Evolutionary conservation across 139 green algal genomes (phyloP), one percentile per base, ranked within the genome.

Genomic region (Axilococcus clingmanii): DNA sequence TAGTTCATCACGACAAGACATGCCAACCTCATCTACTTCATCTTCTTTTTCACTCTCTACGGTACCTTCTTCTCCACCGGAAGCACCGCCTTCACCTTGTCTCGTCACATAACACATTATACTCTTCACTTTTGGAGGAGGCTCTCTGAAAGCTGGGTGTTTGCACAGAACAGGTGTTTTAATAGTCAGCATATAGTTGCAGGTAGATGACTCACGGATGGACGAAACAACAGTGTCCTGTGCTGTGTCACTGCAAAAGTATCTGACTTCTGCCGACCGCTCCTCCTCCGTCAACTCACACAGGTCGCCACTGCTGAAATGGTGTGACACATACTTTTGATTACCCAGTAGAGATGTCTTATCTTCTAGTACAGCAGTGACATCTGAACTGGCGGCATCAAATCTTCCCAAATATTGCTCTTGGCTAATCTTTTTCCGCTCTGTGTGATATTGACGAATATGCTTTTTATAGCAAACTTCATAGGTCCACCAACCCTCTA

Each of bases 401-500:
- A 65, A 86, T 4, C 35, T 40, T 16, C 81, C 79, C 57, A 86
- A 34, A 16, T 68, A 67, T 45, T 83, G 76, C 41, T 83, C 72
- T 1, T 19, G 17, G 15, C 29, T 52, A n/a, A 61, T 32, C n/a
- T 25, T 19, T 24, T 12, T 22, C 15, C 73, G 50, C 29, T 78
- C 75, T 52, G 81, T 67, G 30, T 89, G 74, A 44, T 81, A 93
- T 59, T 95, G 87, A 20, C 75, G 57, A 30, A 82, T 55, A 4
- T 77, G 55, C 55, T 85, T 79, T 48, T 75, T 69, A 60, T 88
- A 83, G 72, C 87, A 95, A 34, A 88, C 25, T 74, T 94, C 85
- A 54, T 94, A 95, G 9, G 80, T 93, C 87, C 87, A 95, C 63
- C 82, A 82, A 11, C 81, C 85, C 45, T 94, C 85, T 11, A 86